Percentiles rank a stretch among this genome's conserved stretches.
Conservation (phyloP, 371 early-diverging fungal species). For the Mortierella sp. region DNA sequence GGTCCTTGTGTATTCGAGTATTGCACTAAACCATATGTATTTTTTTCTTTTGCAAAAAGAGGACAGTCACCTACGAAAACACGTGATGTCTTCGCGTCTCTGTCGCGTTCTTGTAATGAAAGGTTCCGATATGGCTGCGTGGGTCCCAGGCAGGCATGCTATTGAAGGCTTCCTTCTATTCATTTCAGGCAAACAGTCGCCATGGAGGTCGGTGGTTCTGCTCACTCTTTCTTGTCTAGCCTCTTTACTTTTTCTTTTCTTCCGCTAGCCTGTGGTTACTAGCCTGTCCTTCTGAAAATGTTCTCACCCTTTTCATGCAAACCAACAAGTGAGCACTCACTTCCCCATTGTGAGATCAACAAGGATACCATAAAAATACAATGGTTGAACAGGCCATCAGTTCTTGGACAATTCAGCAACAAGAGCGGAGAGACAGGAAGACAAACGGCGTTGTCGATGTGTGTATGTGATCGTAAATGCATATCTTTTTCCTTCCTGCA, state of each 20-base stretch:
- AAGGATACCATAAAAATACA: not conserved
- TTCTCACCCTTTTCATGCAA: slow-evolving; percentile 3
- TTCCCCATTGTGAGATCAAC: not conserved
- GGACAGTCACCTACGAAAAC: not conserved
- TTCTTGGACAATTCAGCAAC: not conserved
- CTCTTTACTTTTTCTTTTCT: not conserved
- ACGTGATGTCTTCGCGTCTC: not conserved
- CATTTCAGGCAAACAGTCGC: not conserved
- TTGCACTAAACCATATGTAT: not conserved
- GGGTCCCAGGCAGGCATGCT: not conserved
- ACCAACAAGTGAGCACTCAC: not conserved
- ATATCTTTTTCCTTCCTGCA: not conserved
- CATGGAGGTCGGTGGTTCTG: not conserved
- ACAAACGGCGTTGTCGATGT: not conserved
- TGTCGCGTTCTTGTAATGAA: not conserved
- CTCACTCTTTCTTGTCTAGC: not conserved
- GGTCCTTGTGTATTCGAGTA: not conserved
- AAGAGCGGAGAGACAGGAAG: not conserved
- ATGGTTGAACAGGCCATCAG: not conserved
- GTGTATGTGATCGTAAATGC: not conserved
- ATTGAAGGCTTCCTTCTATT: not conserved
- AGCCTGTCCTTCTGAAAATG: not conserved
- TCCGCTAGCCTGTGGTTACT: too few species aligned
- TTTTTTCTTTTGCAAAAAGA: not conserved
- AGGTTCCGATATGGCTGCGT: not conserved